Evolutionary conservation across 2,329 filamentous ascomycete species (phyloP), one percentile per base, ranked within the genome.

Genomic region (Ceratocystis ficicola): DNA sequence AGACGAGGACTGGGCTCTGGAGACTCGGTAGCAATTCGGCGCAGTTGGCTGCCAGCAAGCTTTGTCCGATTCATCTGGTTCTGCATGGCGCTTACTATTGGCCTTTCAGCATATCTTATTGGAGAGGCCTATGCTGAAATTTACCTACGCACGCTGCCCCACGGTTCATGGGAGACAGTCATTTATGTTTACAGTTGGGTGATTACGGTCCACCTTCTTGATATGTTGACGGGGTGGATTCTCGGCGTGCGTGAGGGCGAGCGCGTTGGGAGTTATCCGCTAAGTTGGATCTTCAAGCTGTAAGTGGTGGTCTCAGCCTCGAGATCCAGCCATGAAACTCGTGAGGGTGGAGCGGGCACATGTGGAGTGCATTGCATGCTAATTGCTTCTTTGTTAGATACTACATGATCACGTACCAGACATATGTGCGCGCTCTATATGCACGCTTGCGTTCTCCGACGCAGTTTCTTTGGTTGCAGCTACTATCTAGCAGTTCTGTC

Each of bases 181-280:
- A 78, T 86, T 10, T 88, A 88, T 71, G 85, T 88, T 62, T 88
- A 87, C 72, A 85, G 83, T 62, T 88, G 85, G 85, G 83, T 87
- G 8, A 77, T 81, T 36, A 87, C 84, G 1, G 84, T 88, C 7
- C 82, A 87, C 68, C 73, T 87, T 28, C 76, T 88, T 6, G 85
- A 88, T 71, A 81, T 80, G 1, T 74, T 86, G 66, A 86, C 84
- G 0, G 85, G 83, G 1, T 88, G 83, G 83, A 85, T 87, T 61
- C 73, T 88, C 48, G 85, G 85, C 57, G 84, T 82, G 48, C 82
- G 80, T 64, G 83, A 87, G 70, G 85, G 85, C 61, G 83, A 87
- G 72, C 77, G 85, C 41, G 85, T 88, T 1, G 84, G 85, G 48
- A 86, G 83, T 72, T 88, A 88, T 70, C 85, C 85, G n/a, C 73